phyloP scores from a whole-genome alignment of 768 basidiomycete species.

The Coprinopsis marcescibilis region DNA sequence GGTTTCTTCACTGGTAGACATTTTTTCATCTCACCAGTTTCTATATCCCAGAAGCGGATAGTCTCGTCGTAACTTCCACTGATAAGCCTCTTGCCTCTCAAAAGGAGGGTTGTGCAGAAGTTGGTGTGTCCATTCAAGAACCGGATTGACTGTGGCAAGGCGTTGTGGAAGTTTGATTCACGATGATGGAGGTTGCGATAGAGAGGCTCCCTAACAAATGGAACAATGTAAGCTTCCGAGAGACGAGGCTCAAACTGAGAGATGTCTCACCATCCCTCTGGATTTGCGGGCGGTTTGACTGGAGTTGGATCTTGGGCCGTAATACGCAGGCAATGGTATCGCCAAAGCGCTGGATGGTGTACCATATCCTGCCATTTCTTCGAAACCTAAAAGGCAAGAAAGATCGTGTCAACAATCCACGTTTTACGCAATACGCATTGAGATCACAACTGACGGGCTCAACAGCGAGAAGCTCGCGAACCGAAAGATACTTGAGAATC shows the following conservation, averaged over 20 bases:
- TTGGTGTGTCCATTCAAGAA: slow-evolving; percentile 83
- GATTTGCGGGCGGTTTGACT: slow-evolving; percentile 51
- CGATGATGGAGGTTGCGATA: slow-evolving; percentile 81
- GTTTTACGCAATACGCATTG: slow-evolving; percentile 25
- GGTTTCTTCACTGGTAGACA: slow-evolving; percentile 83
- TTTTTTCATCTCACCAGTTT: slow-evolving; percentile 56
- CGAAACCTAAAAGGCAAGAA: slow-evolving; percentile 34
- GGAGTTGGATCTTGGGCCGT: slow-evolving; percentile 69
- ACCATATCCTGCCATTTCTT: slow-evolving; percentile 40
- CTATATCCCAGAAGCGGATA: slow-evolving; percentile 88
- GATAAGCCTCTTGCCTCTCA: slow-evolving; percentile 76
- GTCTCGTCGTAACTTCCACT: slow-evolving; percentile 91
- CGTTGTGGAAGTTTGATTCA: slow-evolving; percentile 77
- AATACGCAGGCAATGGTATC: slow-evolving; percentile 66
- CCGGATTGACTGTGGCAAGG: slow-evolving; percentile 66
- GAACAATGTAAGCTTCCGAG: not conserved
- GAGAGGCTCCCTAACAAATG: slow-evolving; percentile 40
- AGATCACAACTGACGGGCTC: slow-evolving; percentile 38
- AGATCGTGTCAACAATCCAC: slow-evolving; percentile 21
- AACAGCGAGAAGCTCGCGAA: slow-evolving; percentile 56
- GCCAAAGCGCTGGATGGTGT: slow-evolving; percentile 70
- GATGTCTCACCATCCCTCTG: slow-evolving; percentile 64
- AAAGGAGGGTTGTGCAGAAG: slow-evolving; percentile 77
- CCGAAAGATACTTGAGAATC: slow-evolving; percentile 49
- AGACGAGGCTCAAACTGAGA: not conserved